phyloP scores from a whole-genome alignment of 78 protist species.

The Tieghemostelium lacteum region DNA sequence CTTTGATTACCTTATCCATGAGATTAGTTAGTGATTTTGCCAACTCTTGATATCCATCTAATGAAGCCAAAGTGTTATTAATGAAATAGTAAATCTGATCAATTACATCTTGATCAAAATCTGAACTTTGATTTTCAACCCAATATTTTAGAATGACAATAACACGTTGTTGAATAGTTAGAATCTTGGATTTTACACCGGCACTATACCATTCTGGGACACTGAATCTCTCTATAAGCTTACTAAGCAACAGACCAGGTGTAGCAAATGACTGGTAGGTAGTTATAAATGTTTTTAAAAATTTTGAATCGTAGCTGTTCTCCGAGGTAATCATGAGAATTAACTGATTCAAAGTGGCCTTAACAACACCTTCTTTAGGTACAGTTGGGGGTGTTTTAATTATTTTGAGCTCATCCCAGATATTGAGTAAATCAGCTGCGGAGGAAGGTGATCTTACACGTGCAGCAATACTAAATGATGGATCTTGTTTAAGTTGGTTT shows the following conservation, averaged over 20 bases:
- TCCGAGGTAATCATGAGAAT: slow-evolving; percentile 41
- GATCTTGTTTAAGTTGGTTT: neutral
- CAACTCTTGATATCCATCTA: slow-evolving; percentile 46
- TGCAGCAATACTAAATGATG: neutral
- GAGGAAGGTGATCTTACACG: slow-evolving; percentile 33
- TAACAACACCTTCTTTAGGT: slow-evolving; percentile 40
- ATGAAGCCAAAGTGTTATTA: slow-evolving; percentile 13
- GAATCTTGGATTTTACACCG: slow-evolving; percentile 2
- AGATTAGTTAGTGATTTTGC: slow-evolving; percentile 17
- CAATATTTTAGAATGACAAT: slow-evolving; percentile 68
- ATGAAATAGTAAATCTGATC: slow-evolving; percentile 65
- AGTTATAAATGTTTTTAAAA: slow-evolving; percentile 63
- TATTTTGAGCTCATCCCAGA: slow-evolving; percentile 57
- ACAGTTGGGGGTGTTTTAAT: slow-evolving; percentile 19
- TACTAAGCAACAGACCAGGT: slow-evolving; percentile 47
- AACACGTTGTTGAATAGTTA: slow-evolving; percentile 47
- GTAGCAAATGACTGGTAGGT: slow-evolving; percentile 75
- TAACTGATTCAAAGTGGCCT: slow-evolving; percentile 58
- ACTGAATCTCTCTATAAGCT: slow-evolving; percentile 44
- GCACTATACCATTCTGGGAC: slow-evolving; percentile 69
- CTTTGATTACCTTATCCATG: slow-evolving; percentile 33
- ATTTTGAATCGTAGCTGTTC: slow-evolving; percentile 36
- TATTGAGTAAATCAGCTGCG: slow-evolving; percentile 38
- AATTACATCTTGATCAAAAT: slow-evolving; percentile 69
- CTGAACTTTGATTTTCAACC: slow-evolving; percentile 74